A percentile compares a stretch with the other conserved stretches of the same genome.
Evolutionary conservation across 148 eudicot species (phyloP).

Genomic region (Cornus florida): DNA sequence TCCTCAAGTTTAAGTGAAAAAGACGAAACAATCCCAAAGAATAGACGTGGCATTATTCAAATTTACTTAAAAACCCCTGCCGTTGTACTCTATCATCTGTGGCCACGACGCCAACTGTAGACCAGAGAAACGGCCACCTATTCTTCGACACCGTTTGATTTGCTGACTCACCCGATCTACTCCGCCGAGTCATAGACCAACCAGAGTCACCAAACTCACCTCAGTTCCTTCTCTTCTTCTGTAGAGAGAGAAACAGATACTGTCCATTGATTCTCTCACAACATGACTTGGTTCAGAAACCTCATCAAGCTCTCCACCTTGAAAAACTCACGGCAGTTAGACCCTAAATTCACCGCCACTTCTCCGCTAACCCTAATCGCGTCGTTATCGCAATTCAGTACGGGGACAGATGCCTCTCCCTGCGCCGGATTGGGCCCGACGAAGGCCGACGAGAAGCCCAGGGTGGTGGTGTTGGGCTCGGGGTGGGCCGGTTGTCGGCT

Average conservation of each 20-base stretch:
- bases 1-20: too few relatives aligned
- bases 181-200: neutral
- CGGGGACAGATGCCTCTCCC: neutral
- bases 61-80: neutral
- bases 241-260: conserved; percentile 5
- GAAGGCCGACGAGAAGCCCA: conserved; percentile 70
- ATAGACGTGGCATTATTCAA: neutral
- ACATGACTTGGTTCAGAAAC: conserved; percentile 51
- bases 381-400: conserved; percentile 23
- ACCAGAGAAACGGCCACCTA: neutral
- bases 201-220: neutral
- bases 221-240: conserved; percentile 2
- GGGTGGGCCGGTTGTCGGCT: conserved; percentile 99
- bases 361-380: conserved; percentile 10
- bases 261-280: neutral
- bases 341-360: conserved; percentile 5
- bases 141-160: neutral
- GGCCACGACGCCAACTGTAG: neutral
- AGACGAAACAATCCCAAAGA: too few relatives aligned
- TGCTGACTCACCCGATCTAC: neutral
- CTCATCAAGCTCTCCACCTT: conserved; percentile 33
- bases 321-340: conserved; percentile 7
- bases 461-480: conserved; percentile 83
- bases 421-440: conserved; percentile 70
- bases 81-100: neutral